These are phyloP conservation scores for Diaporthe sp. DNA, from an alignment of 2,329 filamentous ascomycete species.

Conservation along the genomic window DNA sequence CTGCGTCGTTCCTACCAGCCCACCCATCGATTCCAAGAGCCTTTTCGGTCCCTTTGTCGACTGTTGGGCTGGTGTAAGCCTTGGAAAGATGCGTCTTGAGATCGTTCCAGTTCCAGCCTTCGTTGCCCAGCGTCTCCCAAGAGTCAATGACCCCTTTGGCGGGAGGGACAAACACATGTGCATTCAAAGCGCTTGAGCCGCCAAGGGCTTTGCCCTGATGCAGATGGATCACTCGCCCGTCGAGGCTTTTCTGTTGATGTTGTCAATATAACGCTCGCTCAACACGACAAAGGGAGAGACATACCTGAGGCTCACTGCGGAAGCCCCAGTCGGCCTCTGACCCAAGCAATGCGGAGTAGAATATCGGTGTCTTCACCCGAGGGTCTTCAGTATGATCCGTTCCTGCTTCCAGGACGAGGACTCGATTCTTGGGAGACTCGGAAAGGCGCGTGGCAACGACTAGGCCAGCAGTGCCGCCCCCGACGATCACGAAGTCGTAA, in stretches of 20 bases:
- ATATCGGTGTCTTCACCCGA: conserved; percentile 39
- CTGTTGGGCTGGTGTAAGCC: conserved; percentile 14
- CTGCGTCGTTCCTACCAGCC: conserved; percentile 7
- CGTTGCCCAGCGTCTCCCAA: conserved; percentile 49
- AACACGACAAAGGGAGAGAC: not conserved
- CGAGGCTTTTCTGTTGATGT: conserved; percentile 34
- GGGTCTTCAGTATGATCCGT: conserved; percentile 52
- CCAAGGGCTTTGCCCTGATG: conserved; percentile 52
- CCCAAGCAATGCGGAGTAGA: conserved; percentile 29
- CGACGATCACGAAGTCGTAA: conserved; percentile 61
- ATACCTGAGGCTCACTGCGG: conserved; percentile 31
- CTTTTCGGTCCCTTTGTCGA: not conserved
- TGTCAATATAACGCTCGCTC: not conserved
- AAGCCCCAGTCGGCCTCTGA: conserved; percentile 37
- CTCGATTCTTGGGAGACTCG: conserved; percentile 52
- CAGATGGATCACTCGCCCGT: conserved; percentile 51
- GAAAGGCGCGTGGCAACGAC: conserved; percentile 59
- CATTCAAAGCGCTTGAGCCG: conserved; percentile 50
- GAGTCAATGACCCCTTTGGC: conserved; percentile 46
- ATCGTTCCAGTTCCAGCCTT: conserved; percentile 46
- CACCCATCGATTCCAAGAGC: conserved; percentile 7
- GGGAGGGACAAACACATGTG: conserved; percentile 43
- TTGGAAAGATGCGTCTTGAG: conserved; percentile 52
- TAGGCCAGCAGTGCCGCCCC: conserved; percentile 64
- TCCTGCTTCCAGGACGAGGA: conserved; percentile 59